Base-by-base conservation (phyloP, 495 filamentous ascomycete genomes). In the Penicillium canescens region DNA sequence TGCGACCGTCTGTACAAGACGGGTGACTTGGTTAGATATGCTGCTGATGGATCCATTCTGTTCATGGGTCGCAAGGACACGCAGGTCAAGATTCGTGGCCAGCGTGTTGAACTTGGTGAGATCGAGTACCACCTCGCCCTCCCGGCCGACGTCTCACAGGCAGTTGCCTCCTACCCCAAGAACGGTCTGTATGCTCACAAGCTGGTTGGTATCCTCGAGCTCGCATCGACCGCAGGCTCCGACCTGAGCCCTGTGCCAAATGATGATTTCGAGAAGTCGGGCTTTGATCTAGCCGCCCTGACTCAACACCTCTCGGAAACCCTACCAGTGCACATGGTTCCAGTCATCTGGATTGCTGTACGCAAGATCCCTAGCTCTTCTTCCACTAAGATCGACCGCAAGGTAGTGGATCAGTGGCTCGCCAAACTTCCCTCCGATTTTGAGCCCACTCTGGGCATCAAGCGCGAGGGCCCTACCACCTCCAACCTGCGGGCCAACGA, bases 291-390 rank as follows among this genome's bases (percentile, higher is more conserved):
- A 2, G 6, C 37, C 7, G 9, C 45, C 10, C 37, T 54, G 18
- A 31, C 50, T 26, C 26, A 49, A 34, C 39, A 42, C 24, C 31
- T 61, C n/a, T 37, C 55, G 11, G 43, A 61, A 24, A 53, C 47
- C 1, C 46, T 71, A 4, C 70, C 74, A 5, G 31, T 23, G 14
- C 77, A 78, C 59, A 82, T 82, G 77, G 65, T 80, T 0, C 79
- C 77, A 0, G 50, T 50, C 0, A 18, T 72, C 18, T 75, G 68
- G n/a, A 28, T 80, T 7, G 63, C 69, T 7, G 62, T 80, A 0
- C 56, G 61, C 6, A 58, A 60, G 18, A 64, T 82, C 48, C 78
- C 79, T 11, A 54, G 71, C 9, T 68, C 63, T 0, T 51, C 60
- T 5, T 75, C 70, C 2, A 71, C 66, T 18, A 82, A 82, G 52